Evolutionary conservation across 169 alveolate species (phyloP).

Genomic region (Plasmodium yoelii): DNA sequence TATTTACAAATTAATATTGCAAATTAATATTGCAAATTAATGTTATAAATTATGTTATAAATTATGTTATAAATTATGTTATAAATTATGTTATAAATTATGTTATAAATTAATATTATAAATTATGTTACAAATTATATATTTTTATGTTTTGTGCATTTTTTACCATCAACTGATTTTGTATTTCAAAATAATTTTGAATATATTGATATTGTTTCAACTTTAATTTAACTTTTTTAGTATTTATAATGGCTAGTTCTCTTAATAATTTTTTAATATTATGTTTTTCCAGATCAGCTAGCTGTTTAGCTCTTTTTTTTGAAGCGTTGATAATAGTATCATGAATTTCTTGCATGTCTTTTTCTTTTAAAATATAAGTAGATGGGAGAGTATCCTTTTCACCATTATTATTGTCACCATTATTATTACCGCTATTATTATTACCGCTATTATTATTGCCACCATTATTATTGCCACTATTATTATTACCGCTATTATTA

Average conservation of each 20-base stretch:
- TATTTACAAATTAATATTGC: too few species aligned
- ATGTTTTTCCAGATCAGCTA: conserved; percentile 65
- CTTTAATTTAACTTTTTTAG: conserved; percentile 49
- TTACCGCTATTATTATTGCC: background rate
- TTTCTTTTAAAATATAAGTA: conserved; percentile 56
- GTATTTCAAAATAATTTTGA: conserved; percentile 54
- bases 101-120: too few species aligned
- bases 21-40: too few species aligned
- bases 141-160: too few species aligned
- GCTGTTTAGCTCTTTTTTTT: conserved; percentile 56
- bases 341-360: conserved; percentile 71
- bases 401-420: conserved; percentile 5
- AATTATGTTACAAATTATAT: too few species aligned
- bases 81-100: too few species aligned
- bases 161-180: conserved; percentile 54
- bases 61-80: too few species aligned
- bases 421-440: background rate
- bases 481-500: too few species aligned
- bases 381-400: conserved; percentile 10
- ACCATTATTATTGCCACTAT: conserved; percentile 13
- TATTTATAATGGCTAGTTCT: conserved; percentile 43
- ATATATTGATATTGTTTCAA: conserved; percentile 65
- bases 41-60: too few species aligned
- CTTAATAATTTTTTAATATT: conserved; percentile 45
- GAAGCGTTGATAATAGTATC: conserved; percentile 59